Base-by-base conservation (phyloP, 768 basidiomycete species). In the Rhizopogon vesiculosus region DNA sequence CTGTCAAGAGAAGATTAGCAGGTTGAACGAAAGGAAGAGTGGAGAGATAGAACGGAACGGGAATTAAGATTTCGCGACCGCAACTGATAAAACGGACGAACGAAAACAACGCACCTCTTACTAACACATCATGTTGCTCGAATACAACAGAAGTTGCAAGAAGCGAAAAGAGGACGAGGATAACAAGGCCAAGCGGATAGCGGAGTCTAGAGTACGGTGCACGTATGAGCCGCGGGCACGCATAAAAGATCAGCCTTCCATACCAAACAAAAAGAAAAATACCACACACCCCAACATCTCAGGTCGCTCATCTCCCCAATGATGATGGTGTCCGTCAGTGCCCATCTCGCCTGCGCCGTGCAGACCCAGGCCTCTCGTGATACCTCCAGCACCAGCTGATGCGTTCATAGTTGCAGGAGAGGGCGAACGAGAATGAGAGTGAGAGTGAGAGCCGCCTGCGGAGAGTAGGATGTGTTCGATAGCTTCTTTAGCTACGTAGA, bases 401-500 rank as follows among this genome's bases (percentile, higher is more conserved):
- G 19, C 19, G 19, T 49, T 49, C 19, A 38, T 8, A 19, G 42
- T 18, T 19, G 18, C 1, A 22, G 15, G 8, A 7, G 33, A 49
- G 13, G 33, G 19, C 3, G 46, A 7, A 4, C 12, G 19, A 22
- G 46, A 19, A 39, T 71, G 70, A 1, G 73, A 76, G 19, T 79
- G 76, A 84, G 77, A 91, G 87, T 25, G 93, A 69, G 53, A 92
- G 83, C 60, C 93, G 88, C 83, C 89, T 7, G 82, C 80, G 45
- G 85, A 85, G 42, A 98, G 76, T 15, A 99, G 68, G 41, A 97
- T 70, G 71, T 96, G 94, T 71, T 99, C 96, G 4, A 98, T 78
- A 0, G 94, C 90, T 77, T 99, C 97, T 66, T 99, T 98, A 64
- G 93, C 94, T 16, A 98, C 89, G 72, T 98, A 99, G 2, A 98